These are phyloP conservation scores for Guillardia theta DNA, from an alignment of 78 protist species.

Conservation along the genomic window DNA sequence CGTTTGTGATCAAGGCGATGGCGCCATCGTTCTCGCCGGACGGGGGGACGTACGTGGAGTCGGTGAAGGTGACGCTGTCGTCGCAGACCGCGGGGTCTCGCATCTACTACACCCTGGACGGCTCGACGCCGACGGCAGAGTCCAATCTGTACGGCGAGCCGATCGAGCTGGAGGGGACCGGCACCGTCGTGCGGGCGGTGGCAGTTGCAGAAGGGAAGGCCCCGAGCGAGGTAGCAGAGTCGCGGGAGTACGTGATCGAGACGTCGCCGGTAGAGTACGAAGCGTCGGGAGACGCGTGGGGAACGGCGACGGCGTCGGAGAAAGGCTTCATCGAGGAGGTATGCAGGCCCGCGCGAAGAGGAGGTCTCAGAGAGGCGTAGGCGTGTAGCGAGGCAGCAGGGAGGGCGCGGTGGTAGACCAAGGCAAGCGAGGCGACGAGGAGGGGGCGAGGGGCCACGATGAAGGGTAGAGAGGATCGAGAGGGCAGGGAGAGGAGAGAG, in stretches of 20 bases:
- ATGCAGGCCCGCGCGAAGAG: too few relatives aligned
- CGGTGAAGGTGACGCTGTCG: background rate
- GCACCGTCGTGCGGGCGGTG: background rate
- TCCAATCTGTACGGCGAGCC: background rate
- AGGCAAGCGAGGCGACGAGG: too few relatives aligned
- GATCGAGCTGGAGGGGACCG: background rate
- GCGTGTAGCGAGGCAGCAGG: too few relatives aligned
- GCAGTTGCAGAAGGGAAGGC: background rate
- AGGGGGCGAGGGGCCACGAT: too few relatives aligned
- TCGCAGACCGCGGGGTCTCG: background rate
- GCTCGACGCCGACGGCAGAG: background rate
- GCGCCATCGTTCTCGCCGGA: background rate
- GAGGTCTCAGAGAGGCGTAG: too few relatives aligned
- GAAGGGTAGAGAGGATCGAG: too few relatives aligned
- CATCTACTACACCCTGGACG: background rate
- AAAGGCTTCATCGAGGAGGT: background rate
- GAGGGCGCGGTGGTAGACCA: too few relatives aligned
- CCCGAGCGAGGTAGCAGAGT: background rate
- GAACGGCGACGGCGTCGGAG: background rate
- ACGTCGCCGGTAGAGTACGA: background rate
- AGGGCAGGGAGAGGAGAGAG: too few relatives aligned
- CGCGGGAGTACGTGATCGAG: background rate
- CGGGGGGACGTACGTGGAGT: background rate
- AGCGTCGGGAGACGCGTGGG: background rate
- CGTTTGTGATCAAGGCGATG: background rate